These are phyloP conservation scores for Euphorbia neoarborescens DNA, from an alignment of 441 rosid genomes.

Conservation along the genomic window DNA sequence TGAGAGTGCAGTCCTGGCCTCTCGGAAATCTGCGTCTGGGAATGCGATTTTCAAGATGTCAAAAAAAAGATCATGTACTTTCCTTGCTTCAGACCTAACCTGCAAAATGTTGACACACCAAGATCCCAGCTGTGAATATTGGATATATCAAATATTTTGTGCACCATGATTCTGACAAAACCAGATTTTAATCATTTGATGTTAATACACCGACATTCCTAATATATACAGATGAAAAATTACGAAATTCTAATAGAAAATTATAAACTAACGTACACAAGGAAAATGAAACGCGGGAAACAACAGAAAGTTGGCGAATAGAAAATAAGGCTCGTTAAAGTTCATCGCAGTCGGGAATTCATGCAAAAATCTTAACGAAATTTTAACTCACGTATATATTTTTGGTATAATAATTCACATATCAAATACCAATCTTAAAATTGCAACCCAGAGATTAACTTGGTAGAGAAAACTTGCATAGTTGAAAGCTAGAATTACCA, in stretches of 20 bases:
- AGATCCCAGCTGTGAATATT: constrained; percentile 11
- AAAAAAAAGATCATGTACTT: constrained; percentile 94
- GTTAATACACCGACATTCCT: too few relatives aligned
- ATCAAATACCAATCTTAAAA: background rate
- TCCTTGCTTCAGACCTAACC: constrained; percentile 93
- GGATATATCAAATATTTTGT: background rate
- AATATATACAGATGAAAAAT: constrained; percentile 7
- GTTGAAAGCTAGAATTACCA: background rate
- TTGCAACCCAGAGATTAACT: background rate
- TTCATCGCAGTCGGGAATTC: background rate
- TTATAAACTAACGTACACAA: background rate
- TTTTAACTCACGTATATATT: too few relatives aligned
- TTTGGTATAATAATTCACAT: too few relatives aligned
- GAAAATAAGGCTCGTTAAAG: background rate
- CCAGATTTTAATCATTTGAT: too few relatives aligned
- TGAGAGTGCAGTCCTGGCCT: constrained; percentile 66
- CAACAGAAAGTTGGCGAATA: background rate
- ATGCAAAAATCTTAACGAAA: background rate
- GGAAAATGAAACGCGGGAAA: background rate
- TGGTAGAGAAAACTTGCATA: background rate
- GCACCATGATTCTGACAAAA: background rate
- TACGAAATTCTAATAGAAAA: background rate
- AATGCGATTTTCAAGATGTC: constrained; percentile 89
- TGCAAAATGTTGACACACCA: constrained; percentile 26
- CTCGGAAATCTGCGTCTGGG: constrained; percentile 80